phyloP scores from a whole-genome alignment of 257 asterid genomes.

The Solanum pennellii region DNA sequence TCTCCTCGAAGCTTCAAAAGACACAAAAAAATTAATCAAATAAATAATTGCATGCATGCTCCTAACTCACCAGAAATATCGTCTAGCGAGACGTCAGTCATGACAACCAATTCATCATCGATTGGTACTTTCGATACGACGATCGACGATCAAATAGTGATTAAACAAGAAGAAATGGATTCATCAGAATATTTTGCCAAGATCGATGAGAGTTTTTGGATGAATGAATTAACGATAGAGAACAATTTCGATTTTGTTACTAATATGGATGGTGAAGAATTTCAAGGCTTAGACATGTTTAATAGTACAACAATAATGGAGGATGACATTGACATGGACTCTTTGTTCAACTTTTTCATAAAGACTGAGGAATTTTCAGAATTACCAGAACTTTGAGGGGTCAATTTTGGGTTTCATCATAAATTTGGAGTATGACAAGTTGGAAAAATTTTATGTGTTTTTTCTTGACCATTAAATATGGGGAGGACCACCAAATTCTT shows the following conservation, averaged over 20 bases:
- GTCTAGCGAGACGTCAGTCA: not conserved
- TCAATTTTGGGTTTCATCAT: not conserved
- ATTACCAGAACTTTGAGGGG: not conserved
- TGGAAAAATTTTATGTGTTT: not conserved
- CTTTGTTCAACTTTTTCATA: not conserved
- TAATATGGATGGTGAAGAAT: not conserved
- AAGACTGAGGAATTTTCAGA: not conserved
- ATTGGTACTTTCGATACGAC: fast-evolving
- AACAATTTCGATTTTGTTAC: not conserved
- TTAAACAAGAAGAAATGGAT: not conserved
- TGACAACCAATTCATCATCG: not conserved
- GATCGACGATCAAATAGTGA: not conserved
- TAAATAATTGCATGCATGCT: not conserved
- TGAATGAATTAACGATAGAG: not conserved
- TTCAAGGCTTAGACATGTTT: not conserved
- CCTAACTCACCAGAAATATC: not conserved
- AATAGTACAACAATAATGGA: not conserved
- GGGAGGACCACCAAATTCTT: not conserved
- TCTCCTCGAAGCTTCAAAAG: not conserved
- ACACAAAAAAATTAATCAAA: not conserved
- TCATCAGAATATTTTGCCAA: not conserved
- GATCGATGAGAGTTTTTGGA: not conserved
- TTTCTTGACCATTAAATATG: not conserved
- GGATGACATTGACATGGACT: slow-evolving; percentile 4
- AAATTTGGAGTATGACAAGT: not conserved